Evolutionary conservation across 306 rosid species (phyloP).

Genomic region (Cicer pinnatifidum): DNA sequence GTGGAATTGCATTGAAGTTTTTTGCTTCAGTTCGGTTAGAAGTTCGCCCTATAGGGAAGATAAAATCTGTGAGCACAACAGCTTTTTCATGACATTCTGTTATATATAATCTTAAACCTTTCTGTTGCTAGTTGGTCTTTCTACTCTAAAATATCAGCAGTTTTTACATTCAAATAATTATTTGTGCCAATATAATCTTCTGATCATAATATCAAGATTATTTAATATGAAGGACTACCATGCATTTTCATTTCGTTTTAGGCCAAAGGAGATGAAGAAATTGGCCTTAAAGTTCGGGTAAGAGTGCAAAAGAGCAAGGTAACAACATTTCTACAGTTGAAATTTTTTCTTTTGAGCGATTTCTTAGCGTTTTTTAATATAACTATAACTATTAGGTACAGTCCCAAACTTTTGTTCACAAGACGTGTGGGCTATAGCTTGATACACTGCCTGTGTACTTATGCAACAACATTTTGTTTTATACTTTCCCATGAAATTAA

Average conservation of each 20-base stretch:
- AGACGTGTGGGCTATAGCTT: too few species aligned
- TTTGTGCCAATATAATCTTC: slow-evolving; percentile 25
- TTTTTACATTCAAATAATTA: slow-evolving; percentile 2
- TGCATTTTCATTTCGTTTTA: slow-evolving; percentile 48
- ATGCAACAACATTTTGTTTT: too few species aligned
- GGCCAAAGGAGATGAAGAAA: slow-evolving; percentile 97
- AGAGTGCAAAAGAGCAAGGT: slow-evolving; percentile 99
- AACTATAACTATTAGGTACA: not conserved
- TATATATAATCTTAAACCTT: slow-evolving; percentile 35
- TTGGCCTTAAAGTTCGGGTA: slow-evolving; percentile 88
- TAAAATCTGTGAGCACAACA: slow-evolving; percentile 86
- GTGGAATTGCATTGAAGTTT: slow-evolving; percentile 97
- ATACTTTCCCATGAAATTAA: too few species aligned
- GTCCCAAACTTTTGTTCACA: not conserved
- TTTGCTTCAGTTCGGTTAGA: slow-evolving; percentile 97
- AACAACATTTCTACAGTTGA: slow-evolving; percentile 40
- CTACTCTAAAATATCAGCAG: slow-evolving; percentile 23
- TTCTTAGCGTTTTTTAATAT: not conserved
- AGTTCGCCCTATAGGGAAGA: slow-evolving; percentile 94
- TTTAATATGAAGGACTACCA: slow-evolving; percentile 33
- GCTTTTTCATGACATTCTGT: slow-evolving; percentile 34
- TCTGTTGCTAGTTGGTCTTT: not conserved
- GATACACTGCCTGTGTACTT: too few species aligned
- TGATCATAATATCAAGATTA: slow-evolving; percentile 15
- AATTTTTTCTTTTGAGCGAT: slow-evolving; percentile 3